Conservation (phyloP, 2,329 filamentous ascomycete genomes). For the Herpotrichia juniperi region DNA sequence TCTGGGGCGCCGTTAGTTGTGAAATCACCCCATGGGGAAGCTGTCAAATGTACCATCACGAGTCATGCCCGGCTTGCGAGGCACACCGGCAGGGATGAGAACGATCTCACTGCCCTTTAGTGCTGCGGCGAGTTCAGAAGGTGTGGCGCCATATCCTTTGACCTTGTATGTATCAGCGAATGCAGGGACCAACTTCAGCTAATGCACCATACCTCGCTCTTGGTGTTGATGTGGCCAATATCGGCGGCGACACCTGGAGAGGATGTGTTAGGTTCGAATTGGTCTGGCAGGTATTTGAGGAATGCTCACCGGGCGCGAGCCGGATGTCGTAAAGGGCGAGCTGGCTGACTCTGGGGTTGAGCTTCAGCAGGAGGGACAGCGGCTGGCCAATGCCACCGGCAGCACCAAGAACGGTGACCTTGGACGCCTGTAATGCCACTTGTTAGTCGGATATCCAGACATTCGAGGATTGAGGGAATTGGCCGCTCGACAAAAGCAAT, state of each 20-base stretch:
- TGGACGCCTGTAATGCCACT: slow-evolving; percentile 73
- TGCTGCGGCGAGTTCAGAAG: slow-evolving; percentile 75
- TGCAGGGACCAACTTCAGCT: slow-evolving; percentile 8
- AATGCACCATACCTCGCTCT: slow-evolving; percentile 67
- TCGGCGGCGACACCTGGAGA: slow-evolving; percentile 90
- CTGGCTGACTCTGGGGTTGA: slow-evolving; percentile 92
- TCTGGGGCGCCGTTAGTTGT: slow-evolving; percentile 58
- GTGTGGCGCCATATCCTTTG: slow-evolving; percentile 82
- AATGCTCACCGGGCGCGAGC: slow-evolving; percentile 80
- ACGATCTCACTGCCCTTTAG: slow-evolving; percentile 92
- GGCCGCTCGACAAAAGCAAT: slow-evolving; percentile 30
- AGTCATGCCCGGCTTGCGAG: slow-evolving; percentile 99
- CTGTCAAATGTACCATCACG: slow-evolving; percentile 71
- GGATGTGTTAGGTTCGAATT: slow-evolving; percentile 23
- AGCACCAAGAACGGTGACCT: slow-evolving; percentile 96
- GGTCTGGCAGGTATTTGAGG: slow-evolving; percentile 1
- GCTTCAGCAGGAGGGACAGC: slow-evolving; percentile 96
- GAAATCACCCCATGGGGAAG: slow-evolving; percentile 1
- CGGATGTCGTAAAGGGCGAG: slow-evolving; percentile 98
- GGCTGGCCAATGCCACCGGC: slow-evolving; percentile 98
- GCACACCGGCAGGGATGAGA: slow-evolving; percentile 97
- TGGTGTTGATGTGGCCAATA: slow-evolving; percentile 98
- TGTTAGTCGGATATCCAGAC: slow-evolving; percentile 29
- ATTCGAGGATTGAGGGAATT: slow-evolving; percentile 7
- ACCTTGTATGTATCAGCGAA: slow-evolving; percentile 58